A percentile compares a stretch with the other conserved stretches of the same genome.
These are phyloP conservation scores for Rubia peregrina DNA, from an alignment of 305 asterid genomes.

Conservation along the genomic window DNA sequence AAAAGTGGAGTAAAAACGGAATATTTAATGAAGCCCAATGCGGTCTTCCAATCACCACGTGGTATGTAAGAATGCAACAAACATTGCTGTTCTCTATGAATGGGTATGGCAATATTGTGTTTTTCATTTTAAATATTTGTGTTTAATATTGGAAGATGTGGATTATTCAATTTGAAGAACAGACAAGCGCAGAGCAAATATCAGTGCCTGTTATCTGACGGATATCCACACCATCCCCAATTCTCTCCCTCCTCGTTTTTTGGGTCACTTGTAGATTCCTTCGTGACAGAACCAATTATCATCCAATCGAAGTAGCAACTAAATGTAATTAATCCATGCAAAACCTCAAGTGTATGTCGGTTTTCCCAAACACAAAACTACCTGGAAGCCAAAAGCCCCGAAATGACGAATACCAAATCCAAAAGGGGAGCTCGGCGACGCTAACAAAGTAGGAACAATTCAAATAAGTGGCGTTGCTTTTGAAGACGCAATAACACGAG, in stretches of 20 bases:
- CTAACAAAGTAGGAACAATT: neutral
- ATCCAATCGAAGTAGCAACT: neutral
- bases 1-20: neutral
- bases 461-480: neutral
- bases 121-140: neutral
- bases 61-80: neutral
- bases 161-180: neutral
- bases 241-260: too few relatives aligned
- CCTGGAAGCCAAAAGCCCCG: neutral
- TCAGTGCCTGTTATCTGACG: neutral
- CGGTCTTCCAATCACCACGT: slow-evolving; percentile 7
- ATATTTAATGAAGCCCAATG: slow-evolving; percentile 24
- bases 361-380: neutral
- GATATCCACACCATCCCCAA: neutral
- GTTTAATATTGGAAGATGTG: neutral
- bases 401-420: neutral
- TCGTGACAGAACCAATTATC: neutral
- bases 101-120: slow-evolving; percentile 17
- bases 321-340: neutral
- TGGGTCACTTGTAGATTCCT: neutral
- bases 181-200: slow-evolving; percentile 2
- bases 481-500: too few relatives aligned
- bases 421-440: neutral
- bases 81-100: slow-evolving; percentile 20
- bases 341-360: too few relatives aligned